Percentiles rank a stretch among this genome's conserved stretches.
Evolutionary conservation across 164 flowering plant genomes (phyloP).

Genomic region (Cinnamomum chago): DNA sequence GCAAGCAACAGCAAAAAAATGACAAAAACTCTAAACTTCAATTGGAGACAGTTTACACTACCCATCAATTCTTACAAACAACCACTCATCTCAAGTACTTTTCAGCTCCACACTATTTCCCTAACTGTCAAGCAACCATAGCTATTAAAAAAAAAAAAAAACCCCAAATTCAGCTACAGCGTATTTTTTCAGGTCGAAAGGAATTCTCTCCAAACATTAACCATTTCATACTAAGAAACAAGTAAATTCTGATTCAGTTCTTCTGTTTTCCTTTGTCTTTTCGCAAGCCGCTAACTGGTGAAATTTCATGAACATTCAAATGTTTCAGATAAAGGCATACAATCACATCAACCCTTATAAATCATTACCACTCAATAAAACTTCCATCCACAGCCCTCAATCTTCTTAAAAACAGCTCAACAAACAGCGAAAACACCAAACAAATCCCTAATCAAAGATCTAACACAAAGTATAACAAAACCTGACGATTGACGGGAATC

Average conservation of each 20-base stretch:
- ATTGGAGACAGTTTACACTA: background rate
- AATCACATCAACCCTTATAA: too few species aligned
- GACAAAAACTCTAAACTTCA: background rate
- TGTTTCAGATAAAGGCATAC: too few species aligned
- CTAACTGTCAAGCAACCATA: background rate
- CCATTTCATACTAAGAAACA: background rate
- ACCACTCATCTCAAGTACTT: background rate
- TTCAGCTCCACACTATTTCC: background rate
- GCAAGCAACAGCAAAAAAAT: background rate
- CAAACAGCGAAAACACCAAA: background rate
- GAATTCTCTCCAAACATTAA: background rate
- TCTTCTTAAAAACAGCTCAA: background rate
- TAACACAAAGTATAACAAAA: background rate
- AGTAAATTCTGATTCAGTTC: too few species aligned
- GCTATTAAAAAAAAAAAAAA: background rate
- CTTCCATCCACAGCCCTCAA: background rate
- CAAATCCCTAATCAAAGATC: background rate
- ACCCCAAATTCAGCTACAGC: background rate
- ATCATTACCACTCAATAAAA: background rate
- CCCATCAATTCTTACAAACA: background rate
- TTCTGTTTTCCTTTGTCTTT: too few species aligned
- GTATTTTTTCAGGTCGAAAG: background rate
- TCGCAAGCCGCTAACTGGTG: too few species aligned
- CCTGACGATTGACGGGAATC: too few species aligned
- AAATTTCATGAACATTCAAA: too few species aligned